These are phyloP conservation scores for Musa schizocarpa DNA, from an alignment of 176 grass and related monocot genomes.

Conservation along the genomic window DNA sequence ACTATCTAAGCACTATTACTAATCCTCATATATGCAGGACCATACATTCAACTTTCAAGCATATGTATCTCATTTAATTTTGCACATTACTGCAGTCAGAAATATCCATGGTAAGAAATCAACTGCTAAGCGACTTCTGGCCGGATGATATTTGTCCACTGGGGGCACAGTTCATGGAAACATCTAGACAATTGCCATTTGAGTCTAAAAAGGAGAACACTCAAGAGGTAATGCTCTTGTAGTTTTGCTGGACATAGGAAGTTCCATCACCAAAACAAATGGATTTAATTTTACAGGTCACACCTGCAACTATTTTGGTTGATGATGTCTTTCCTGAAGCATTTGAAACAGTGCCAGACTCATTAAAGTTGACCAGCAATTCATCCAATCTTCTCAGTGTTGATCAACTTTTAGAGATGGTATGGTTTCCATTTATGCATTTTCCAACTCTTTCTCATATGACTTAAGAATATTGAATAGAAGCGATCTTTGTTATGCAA, in stretches of 20 bases:
- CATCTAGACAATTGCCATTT: conserved; percentile 24
- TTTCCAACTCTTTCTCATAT: background rate
- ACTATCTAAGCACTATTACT: background rate
- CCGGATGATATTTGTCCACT: conserved; percentile 91
- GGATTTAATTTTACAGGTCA: conserved; percentile 41
- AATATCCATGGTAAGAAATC: conserved; percentile 53
- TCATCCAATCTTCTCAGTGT: conserved; percentile 65
- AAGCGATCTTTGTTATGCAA: background rate
- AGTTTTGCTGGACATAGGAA: background rate
- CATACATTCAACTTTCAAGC: conserved; percentile 16
- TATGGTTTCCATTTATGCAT: conserved; percentile 25
- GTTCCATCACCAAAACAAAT: conserved; percentile 15
- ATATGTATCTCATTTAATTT: conserved; percentile 18
- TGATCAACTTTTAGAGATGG: conserved; percentile 81
- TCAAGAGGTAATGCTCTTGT: conserved; percentile 34
- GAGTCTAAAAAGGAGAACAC: conserved; percentile 36
- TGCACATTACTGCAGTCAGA: conserved; percentile 44
- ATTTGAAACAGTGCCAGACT: conserved; percentile 49
- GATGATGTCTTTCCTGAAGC: conserved; percentile 72
- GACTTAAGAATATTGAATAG: background rate
- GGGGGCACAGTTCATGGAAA: conserved; percentile 59
- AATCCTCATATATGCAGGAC: conserved; percentile 13
- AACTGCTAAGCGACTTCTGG: conserved; percentile 75
- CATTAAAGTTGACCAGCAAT: conserved; percentile 19
- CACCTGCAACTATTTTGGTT: conserved; percentile 30